Percentiles rank a stretch among this genome's conserved stretches.
These are phyloP conservation scores for Leersia perrieri DNA, from an alignment of 176 grass and related monocot genomes.

Conservation along the genomic window DNA sequence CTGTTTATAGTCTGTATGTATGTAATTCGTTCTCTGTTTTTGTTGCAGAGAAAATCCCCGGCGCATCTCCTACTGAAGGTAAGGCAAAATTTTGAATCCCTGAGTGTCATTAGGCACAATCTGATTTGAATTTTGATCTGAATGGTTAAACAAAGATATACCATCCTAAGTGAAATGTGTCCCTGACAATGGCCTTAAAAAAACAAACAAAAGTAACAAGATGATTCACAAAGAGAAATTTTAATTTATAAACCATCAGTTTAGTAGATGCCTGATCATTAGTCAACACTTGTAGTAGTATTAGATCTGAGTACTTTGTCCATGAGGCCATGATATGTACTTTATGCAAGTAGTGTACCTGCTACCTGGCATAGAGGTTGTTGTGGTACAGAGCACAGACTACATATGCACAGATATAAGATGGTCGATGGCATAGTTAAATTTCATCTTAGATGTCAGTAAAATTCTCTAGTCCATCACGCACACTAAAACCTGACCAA, in stretches of 20 bases:
- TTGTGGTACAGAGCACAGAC: too few species aligned
- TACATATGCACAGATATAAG: too few species aligned
- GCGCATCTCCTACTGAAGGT: slow-evolving; percentile 34
- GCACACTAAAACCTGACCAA: neutral
- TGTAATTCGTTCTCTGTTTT: neutral
- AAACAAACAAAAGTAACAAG: neutral
- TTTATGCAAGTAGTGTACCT: neutral
- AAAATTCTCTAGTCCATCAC: neutral
- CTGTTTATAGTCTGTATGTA: neutral
- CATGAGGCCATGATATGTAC: neutral
- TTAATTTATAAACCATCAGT: neutral
- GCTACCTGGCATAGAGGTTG: neutral
- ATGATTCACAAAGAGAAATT: neutral
- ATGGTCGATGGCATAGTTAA: neutral
- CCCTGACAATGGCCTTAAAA: neutral
- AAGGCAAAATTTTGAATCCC: neutral
- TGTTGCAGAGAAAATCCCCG: slow-evolving; percentile 38
- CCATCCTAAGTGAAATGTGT: neutral
- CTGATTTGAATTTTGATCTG: neutral
- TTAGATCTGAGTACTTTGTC: neutral
- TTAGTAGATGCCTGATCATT: neutral
- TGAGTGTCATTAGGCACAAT: too few species aligned
- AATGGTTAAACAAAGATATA: neutral
- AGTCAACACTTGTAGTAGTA: neutral
- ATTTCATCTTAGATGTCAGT: neutral